phyloP scores from a whole-genome alignment of 768 basidiomycete species.

The Naganishia kalamii region DNA sequence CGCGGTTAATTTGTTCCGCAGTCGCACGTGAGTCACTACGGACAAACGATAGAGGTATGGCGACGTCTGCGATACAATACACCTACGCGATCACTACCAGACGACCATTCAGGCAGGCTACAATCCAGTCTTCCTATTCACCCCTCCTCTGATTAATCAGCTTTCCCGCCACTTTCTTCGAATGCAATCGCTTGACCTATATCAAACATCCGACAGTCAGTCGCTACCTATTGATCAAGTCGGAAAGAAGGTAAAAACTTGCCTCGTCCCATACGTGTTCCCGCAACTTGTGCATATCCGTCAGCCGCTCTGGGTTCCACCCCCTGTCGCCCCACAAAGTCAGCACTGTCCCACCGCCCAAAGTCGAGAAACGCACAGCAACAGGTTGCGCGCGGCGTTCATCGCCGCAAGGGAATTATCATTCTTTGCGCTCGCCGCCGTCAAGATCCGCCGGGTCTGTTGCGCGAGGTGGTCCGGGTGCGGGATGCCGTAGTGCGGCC shows the following conservation, averaged over 20 bases:
- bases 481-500: conserved; percentile 40
- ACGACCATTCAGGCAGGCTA: not conserved
- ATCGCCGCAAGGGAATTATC: conserved; percentile 42
- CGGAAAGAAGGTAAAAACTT: conserved; percentile 6
- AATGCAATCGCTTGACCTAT: conserved; percentile 23
- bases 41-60: not conserved
- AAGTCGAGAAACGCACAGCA: conserved; percentile 31
- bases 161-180: conserved; percentile 21
- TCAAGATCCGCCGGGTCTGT: conserved; percentile 30
- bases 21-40: no score
- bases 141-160: no score
- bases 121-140: conserved; percentile 9
- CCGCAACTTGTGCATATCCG: conserved; percentile 39
- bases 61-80: not conserved
- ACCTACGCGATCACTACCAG: not conserved
- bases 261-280: conserved; percentile 46
- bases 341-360: not conserved
- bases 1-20: no score
- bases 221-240: not conserved
- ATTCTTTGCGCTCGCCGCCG: conserved; percentile 24
- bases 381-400: conserved; percentile 39
- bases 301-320: conserved; percentile 39
- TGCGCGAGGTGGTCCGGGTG: conserved; percentile 35
- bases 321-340: conserved; percentile 30
- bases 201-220: not conserved